Evolutionary conservation across 2,329 filamentous ascomycete genomes (phyloP).

Genomic region (Gaeumannomyces tritici): DNA sequence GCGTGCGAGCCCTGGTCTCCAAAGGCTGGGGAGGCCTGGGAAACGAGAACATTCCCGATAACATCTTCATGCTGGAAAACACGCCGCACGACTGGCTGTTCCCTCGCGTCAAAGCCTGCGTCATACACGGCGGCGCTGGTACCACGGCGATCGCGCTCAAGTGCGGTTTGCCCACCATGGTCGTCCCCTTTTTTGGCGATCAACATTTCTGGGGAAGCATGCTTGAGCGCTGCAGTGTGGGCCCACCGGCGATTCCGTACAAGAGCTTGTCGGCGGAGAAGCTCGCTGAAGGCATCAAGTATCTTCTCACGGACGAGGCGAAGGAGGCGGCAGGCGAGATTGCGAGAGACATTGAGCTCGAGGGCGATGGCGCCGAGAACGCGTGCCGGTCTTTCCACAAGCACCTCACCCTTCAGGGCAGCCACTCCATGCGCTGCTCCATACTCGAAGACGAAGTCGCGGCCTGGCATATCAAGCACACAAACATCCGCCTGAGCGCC

Average conservation of each 20-base stretch:
- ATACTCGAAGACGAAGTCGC: constrained; percentile 53
- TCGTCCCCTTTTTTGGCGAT: constrained; percentile 73
- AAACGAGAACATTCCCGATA: constrained; percentile 46
- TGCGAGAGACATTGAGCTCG: constrained; percentile 47
- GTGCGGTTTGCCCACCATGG: constrained; percentile 62
- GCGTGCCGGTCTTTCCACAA: constrained; percentile 59
- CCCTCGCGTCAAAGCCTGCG: constrained; percentile 52
- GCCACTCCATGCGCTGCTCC: constrained; percentile 53
- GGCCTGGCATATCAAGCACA: constrained; percentile 55
- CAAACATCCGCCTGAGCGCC: constrained; percentile 49
- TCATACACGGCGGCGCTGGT: constrained; percentile 71
- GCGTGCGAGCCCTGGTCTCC: constrained; percentile 61
- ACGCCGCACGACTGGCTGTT: constrained; percentile 73
- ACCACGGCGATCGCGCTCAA: constrained; percentile 68
- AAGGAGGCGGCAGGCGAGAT: constrained; percentile 47
- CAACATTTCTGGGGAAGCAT: constrained; percentile 71
- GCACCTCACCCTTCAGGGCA: constrained; percentile 41
- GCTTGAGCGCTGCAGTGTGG: constrained; percentile 53
- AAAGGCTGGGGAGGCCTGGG: constrained; percentile 71
- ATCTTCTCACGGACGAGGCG: constrained; percentile 54
- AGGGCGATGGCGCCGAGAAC: constrained; percentile 61
- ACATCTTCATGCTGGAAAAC: constrained; percentile 64
- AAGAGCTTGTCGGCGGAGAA: constrained; percentile 55
- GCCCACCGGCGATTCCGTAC: constrained; percentile 58
- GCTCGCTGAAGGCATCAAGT: constrained; percentile 60